phyloP scores from a whole-genome alignment of 345 rosid genomes.

The Anacardium occidentale region DNA sequence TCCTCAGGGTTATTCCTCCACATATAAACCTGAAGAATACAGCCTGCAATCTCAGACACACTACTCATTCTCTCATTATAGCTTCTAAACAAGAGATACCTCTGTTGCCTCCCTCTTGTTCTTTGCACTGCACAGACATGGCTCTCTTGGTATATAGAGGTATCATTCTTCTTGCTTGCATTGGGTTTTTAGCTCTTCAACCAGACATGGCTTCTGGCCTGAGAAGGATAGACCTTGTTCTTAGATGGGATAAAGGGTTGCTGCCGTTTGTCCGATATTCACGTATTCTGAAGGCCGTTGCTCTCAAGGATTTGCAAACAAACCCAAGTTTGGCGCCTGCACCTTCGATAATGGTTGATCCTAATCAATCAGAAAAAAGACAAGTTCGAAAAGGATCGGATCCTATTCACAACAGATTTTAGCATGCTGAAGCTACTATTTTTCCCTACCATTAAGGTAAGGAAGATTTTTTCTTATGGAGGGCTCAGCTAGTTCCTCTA shows the following conservation, averaged over 20 bases:
- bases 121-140: slow-evolving; percentile 30
- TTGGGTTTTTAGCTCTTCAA: slow-evolving; percentile 36
- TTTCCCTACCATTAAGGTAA: not conserved
- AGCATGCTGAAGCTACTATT: slow-evolving; percentile 23
- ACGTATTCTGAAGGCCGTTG: slow-evolving; percentile 41
- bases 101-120: slow-evolving; percentile 5
- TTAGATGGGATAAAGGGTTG: slow-evolving; percentile 40
- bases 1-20: slow-evolving; percentile 26
- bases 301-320: slow-evolving; percentile 30
- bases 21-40: slow-evolving; percentile 27
- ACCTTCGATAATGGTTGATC: slow-evolving; percentile 54
- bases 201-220: slow-evolving; percentile 38
- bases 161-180: slow-evolving; percentile 40
- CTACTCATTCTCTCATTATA: slow-evolving; percentile 14
- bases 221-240: slow-evolving; percentile 37
- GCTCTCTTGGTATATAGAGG: slow-evolving; percentile 29
- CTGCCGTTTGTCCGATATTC: slow-evolving; percentile 29
- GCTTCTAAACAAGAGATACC: slow-evolving; percentile 14
- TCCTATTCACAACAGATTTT: slow-evolving; percentile 85
- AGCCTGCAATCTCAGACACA: slow-evolving; percentile 21
- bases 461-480: slow-evolving; percentile 19
- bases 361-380: slow-evolving; percentile 65
- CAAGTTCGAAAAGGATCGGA: slow-evolving; percentile 70
- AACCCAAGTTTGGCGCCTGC: slow-evolving; percentile 42
- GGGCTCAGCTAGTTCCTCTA: slow-evolving; percentile 25